These are phyloP conservation scores for Fusarium continuum DNA, from an alignment of 2,329 filamentous ascomycete genomes.

Conservation along the genomic window DNA sequence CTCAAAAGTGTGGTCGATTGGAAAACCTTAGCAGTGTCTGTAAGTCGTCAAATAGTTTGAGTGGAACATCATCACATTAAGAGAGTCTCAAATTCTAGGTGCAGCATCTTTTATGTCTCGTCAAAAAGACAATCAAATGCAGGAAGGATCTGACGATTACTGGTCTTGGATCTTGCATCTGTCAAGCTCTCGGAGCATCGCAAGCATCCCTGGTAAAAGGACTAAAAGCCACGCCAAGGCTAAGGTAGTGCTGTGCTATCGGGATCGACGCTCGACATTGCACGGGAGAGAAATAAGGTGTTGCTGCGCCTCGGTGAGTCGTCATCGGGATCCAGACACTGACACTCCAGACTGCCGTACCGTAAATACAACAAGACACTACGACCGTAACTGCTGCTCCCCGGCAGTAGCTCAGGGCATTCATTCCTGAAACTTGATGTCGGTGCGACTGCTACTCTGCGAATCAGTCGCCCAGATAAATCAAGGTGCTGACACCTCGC, in stretches of 20 bases:
- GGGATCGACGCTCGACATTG: conserved; percentile 33
- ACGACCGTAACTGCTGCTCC: background rate
- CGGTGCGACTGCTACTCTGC: conserved; percentile 20
- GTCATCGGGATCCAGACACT: too few species aligned
- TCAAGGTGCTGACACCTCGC: conserved; percentile 39
- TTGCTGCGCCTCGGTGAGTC: conserved; percentile 33
- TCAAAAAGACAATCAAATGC: background rate
- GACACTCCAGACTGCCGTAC: too few species aligned
- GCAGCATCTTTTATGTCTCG: background rate
- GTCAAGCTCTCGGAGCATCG: conserved; percentile 25
- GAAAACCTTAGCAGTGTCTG: background rate
- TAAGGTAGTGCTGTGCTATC: conserved; percentile 27
- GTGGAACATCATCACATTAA: background rate
- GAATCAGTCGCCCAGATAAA: conserved; percentile 10
- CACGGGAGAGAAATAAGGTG: conserved; percentile 23
- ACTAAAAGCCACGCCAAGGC: conserved; percentile 8
- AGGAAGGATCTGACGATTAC: conserved; percentile 23
- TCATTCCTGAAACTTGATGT: conserved; percentile 35
- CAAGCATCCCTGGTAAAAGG: conserved; percentile 12
- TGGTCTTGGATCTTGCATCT: conserved; percentile 27
- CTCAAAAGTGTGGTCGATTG: conserved; percentile 7
- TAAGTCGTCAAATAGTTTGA: background rate
- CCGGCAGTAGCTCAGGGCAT: conserved; percentile 12
- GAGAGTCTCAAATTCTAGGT: background rate
- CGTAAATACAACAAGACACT: background rate